Percentiles rank a stretch among this genome's conserved stretches.
These are phyloP conservation scores for Diutina siamensis DNA, from an alignment of 1,139 yeast genomes.

Conservation along the genomic window DNA sequence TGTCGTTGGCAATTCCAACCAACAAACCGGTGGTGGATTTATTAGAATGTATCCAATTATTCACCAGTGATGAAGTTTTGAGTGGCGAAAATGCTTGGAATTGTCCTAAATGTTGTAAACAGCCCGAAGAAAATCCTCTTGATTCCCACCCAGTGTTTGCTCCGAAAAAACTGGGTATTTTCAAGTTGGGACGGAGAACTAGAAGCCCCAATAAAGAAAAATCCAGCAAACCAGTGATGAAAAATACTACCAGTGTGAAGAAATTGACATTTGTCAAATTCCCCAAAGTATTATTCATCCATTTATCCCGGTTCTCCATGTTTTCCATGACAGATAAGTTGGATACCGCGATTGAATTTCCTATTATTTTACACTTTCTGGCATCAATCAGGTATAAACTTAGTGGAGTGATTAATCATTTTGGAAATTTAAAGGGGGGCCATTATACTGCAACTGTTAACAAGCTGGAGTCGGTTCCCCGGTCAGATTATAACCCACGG, in stretches of 20 bases:
- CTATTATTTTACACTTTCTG: constrained; percentile 28
- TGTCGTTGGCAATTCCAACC: constrained; percentile 56
- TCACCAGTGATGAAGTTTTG: constrained; percentile 55
- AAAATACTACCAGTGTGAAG: constrained; percentile 30
- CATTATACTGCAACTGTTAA: constrained; percentile 63
- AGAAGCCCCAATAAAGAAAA: constrained; percentile 18
- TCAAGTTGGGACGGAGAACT: constrained; percentile 23
- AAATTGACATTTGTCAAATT: constrained; percentile 48
- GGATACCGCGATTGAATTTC: constrained; percentile 42
- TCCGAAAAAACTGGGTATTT: constrained; percentile 16
- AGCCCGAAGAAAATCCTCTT: constrained; percentile 11
- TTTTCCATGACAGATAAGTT: constrained; percentile 46
- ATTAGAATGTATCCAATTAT: constrained; percentile 54
- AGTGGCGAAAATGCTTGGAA: constrained; percentile 72
- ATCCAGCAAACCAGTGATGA: constrained; percentile 5
- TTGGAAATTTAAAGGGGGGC: constrained; percentile 60
- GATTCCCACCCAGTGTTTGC: constrained; percentile 18
- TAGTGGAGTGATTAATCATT: constrained; percentile 56
- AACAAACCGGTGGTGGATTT: constrained; percentile 23
- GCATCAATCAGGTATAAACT: constrained; percentile 33
- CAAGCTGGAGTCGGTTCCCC: constrained; percentile 26
- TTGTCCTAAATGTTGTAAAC: constrained; percentile 54
- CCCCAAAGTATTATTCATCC: constrained; percentile 55
- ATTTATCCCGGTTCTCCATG: constrained; percentile 48
- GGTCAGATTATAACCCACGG: too few relatives aligned